Base-by-base conservation (phyloP, 2,329 filamentous ascomycete genomes). In the Ophiosphaerella narmari region DNA sequence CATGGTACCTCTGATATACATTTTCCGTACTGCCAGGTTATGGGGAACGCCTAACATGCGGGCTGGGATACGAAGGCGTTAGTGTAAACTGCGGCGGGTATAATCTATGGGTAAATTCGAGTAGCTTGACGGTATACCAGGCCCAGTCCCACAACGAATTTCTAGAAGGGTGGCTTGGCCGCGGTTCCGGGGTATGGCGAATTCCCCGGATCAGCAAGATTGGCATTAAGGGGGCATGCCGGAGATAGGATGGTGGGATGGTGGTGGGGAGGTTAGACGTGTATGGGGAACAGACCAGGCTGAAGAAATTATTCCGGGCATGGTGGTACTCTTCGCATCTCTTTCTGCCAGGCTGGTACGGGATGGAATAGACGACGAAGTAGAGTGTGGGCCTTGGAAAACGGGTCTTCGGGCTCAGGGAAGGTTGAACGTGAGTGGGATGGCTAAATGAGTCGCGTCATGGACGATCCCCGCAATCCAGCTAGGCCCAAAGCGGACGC, bases 91-190 rank as follows among this genome's bases (percentile, higher is more conserved):
- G 26, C 26, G 26, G 26, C 67, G 67, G 67, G 38, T 66, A 67
- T 69, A 57, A 39, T 61, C 44, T 54, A 53, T 62, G 67, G 66
- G 48, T 69, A 70, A 69, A 67, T 62, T 60, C 41, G 40, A 21
- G 4, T 32, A 46, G 34, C 44, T 41, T 16, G 32, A 43, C 40
- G 40, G 39, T 42, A 16, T 26, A 32, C 50, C 57, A 49, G 37
- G 48, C 46, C 38, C 35, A 34, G 50, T 55, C 38, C 14, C 49
- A 49, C 29, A 40, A 39, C 33, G 32, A 47, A 38, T 43, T 60
- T 60, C 55, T 59, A 54, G 57, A 63, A 65, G 46, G 35, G 46
- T 33, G 37, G 21, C 59, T 59, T 57, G 59, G 52, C 50, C 40
- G 49, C 23, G 46, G 39, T 12, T 23, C 24, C 18, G 39, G 46